phyloP scores from a whole-genome alignment of 305 asterid genomes.

The Caryopteris hybrid region DNA sequence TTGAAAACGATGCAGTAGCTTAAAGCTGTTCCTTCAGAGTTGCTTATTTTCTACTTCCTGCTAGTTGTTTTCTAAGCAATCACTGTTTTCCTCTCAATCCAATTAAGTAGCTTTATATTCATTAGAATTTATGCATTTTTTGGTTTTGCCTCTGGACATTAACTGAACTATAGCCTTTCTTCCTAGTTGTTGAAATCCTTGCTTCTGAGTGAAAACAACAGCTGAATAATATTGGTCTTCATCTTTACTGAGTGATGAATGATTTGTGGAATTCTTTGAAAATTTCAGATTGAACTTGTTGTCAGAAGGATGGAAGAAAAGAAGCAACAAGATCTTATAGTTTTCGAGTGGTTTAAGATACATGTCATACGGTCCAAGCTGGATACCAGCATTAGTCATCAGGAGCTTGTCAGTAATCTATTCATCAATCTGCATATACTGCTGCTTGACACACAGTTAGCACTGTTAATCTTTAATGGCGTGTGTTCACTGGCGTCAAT shows the following conservation, averaged over 20 bases:
- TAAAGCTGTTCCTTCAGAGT: not conserved
- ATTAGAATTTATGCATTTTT: not conserved
- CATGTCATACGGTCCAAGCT: slow-evolving; percentile 72
- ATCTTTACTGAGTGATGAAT: slow-evolving; percentile 2
- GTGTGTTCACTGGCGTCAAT: not conserved
- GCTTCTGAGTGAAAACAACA: not conserved
- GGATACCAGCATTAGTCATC: slow-evolving; percentile 75
- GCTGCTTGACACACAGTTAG: not conserved
- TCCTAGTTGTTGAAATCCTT: slow-evolving; percentile 1
- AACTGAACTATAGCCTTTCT: not conserved
- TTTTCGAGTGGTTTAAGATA: slow-evolving; percentile 76
- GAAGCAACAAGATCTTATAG: slow-evolving; percentile 42
- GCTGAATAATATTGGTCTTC: not conserved
- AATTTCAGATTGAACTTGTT: slow-evolving; percentile 57
- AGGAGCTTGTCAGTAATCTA: slow-evolving; percentile 70
- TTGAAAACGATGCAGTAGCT: not conserved
- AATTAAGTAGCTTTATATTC: not conserved
- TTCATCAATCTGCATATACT: slow-evolving; percentile 11
- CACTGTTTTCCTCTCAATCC: not conserved
- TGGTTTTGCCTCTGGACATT: not conserved
- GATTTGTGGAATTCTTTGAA: slow-evolving; percentile 3
- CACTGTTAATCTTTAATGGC: not conserved
- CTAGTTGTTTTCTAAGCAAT: not conserved
- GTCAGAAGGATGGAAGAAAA: slow-evolving; percentile 60
- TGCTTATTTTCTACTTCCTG: not conserved